Conservation (phyloP, 768 basidiomycete genomes). For the Trametopsis cervina region DNA sequence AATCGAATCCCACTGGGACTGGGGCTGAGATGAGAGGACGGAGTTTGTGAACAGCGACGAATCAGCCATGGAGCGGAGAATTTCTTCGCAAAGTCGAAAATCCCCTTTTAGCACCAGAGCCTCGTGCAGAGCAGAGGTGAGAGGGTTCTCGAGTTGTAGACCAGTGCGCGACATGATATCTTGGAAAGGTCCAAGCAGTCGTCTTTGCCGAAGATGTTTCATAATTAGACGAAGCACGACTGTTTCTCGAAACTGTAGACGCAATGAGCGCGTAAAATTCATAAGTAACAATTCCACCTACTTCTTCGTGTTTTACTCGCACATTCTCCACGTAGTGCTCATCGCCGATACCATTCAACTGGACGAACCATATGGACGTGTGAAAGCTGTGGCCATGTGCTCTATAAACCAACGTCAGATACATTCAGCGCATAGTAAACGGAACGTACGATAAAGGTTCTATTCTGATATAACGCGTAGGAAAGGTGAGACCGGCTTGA, state of each 20-base stretch:
- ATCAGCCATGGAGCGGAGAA: conserved; percentile 42
- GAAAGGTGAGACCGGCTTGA: conserved; percentile 47
- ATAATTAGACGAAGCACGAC: conserved; percentile 59
- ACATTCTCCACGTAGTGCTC: conserved; percentile 49
- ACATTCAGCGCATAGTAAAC: not conserved
- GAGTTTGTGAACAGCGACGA: conserved; percentile 58
- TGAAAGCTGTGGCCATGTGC: conserved; percentile 70
- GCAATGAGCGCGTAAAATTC: not conserved
- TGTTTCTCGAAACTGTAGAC: conserved; percentile 55
- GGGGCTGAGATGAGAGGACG: conserved; percentile 50
- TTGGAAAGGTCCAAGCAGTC: conserved; percentile 59
- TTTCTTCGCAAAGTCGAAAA: conserved; percentile 50
- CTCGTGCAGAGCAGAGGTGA: conserved; percentile 58
- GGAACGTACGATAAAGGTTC: conserved; percentile 64
- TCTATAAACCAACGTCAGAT: conserved; percentile 27
- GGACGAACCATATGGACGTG: conserved; percentile 72
- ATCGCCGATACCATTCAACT: conserved; percentile 54
- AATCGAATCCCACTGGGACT: conserved; percentile 54
- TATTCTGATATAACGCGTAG: conserved; percentile 67
- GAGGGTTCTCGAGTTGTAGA: conserved; percentile 61
- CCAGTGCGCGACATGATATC: conserved; percentile 48
- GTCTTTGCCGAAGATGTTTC: conserved; percentile 72
- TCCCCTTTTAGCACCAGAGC: conserved; percentile 60
- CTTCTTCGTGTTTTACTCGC: conserved; percentile 53
- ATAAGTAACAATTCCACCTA: conserved; percentile 24